Percentiles rank a stretch among this genome's conserved stretches.
Conservation (phyloP, 2,329 filamentous ascomycete genomes). For the Penicillium palitans region DNA sequence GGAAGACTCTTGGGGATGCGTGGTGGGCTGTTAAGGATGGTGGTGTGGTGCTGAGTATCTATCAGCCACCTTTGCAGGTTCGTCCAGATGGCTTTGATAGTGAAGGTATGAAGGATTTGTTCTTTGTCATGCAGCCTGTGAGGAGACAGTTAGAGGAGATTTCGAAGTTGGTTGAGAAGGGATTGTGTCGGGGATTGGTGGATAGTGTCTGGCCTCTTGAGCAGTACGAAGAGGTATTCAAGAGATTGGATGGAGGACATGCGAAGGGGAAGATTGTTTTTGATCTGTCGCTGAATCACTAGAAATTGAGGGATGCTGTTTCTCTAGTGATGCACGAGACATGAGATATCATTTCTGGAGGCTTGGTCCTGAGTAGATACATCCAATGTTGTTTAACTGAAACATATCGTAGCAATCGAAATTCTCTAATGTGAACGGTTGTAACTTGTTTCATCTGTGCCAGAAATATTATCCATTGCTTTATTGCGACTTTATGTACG, state of each 20-base stretch:
- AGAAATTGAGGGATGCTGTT: background rate
- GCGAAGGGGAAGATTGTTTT: conserved; percentile 48
- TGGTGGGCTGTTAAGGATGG: conserved; percentile 45
- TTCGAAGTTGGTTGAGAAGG: conserved; percentile 42
- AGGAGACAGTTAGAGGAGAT: conserved; percentile 41
- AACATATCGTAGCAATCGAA: background rate
- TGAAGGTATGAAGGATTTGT: conserved; percentile 36
- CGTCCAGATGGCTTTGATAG: conserved; percentile 29
- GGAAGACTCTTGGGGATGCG: conserved; percentile 41
- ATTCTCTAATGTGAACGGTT: background rate
- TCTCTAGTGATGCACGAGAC: background rate
- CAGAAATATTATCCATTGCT: background rate
- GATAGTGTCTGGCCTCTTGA: conserved; percentile 47
- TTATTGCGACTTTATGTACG: too few relatives aligned
- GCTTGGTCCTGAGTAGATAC: background rate
- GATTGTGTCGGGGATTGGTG: conserved; percentile 37
- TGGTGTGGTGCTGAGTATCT: conserved; percentile 44
- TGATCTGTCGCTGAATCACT: conserved; percentile 22
- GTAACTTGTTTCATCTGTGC: background rate
- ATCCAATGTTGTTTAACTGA: background rate
- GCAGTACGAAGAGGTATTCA: conserved; percentile 43
- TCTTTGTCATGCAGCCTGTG: conserved; percentile 46
- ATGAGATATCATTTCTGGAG: background rate
- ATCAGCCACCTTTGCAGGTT: conserved; percentile 36
- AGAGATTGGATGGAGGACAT: conserved; percentile 42